Evolutionary conservation across 495 filamentous ascomycete species (phyloP), one percentile per base, ranked within the genome.

Genomic region (Aspergillus sparsus): DNA sequence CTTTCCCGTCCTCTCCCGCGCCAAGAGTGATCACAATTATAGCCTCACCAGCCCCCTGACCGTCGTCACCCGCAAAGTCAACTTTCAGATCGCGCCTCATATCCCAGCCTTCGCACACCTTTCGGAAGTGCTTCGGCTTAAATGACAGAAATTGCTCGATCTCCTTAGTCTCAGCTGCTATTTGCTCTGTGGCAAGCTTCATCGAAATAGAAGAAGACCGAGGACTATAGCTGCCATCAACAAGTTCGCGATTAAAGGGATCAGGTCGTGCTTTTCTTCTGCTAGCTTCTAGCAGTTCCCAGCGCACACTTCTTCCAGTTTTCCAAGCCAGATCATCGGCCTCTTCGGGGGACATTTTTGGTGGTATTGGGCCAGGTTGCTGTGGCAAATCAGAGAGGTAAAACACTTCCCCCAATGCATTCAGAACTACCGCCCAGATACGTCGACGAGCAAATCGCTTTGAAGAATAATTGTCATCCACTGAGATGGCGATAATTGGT

Each of bases 341-440:
- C 15, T 78, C 74, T 53, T 79, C 76, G 5, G 68, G 54, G 36
- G 56, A 73, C 41, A 74, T 59, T 44, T 76, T 77, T 10, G 68
- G 58, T 8, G 64, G 55, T 18, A 62, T 35, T 18, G 66, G 35
- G 6, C 73, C 65, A 21, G 73, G 71, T 34, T 80, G 73, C 13
- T 65, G 73, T 1, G 91, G 90, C 8, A 88, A 75, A 32, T 89
- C 85, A 6, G 81, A 86, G 4, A 97, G 77, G 63, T 91, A 96
- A 70, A 88, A 98, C 2, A 96, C 79, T 70, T 98, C 94, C 1
- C 94, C 94, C 12, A 98, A 74, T 8, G 94, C 94, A 68, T 98
- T 98, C 41, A 98, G 75, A 33, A 83, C 89, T 35, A 90, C 87
- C 15, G 92, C 91, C 92, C 92, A 98, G 5, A 91, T 83, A 32